Percentiles rank a stretch among this genome's conserved stretches.
phyloP scores from a whole-genome alignment of 108 stramenopile species.

The Epipyxis sp. region DNA sequence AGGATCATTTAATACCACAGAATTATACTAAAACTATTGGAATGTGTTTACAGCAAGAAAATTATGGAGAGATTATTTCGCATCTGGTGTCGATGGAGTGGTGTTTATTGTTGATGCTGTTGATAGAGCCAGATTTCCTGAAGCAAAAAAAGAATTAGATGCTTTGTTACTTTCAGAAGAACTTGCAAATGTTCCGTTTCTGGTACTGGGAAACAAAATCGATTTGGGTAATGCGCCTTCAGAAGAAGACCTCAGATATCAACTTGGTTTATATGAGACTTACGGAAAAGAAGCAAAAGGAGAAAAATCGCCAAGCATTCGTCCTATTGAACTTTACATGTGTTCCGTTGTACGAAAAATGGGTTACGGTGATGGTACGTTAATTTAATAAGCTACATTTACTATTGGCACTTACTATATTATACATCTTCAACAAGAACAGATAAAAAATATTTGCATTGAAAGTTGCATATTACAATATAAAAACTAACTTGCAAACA shows the following conservation, averaged over 20 bases:
- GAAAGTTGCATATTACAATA: background rate
- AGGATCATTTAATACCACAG: background rate
- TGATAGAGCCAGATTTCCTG: constrained; percentile 86
- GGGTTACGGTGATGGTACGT: constrained; percentile 98
- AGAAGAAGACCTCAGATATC: constrained; percentile 95
- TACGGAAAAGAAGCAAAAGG: constrained; percentile 82
- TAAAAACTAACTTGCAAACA: background rate
- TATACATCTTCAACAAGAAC: background rate
- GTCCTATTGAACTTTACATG: constrained; percentile 94
- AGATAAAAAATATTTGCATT: background rate
- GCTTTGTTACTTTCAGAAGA: constrained; percentile 58
- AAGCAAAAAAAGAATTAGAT: constrained; percentile 97
- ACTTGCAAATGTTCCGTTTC: constrained; percentile 89
- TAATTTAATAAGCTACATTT: constrained; percentile 7
- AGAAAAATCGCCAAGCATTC: constrained; percentile 67
- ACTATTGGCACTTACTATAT: background rate
- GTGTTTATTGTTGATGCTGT: constrained; percentile 93
- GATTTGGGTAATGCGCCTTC: constrained; percentile 87
- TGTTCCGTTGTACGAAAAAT: constrained; percentile 95
- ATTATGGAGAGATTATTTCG: constrained; percentile 92
- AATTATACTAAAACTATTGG: background rate
- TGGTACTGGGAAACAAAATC: constrained; percentile 98
- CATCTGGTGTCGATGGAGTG: constrained; percentile 89
- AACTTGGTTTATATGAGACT: constrained; percentile 90
- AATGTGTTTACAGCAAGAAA: constrained; percentile 37